Base-by-base conservation (phyloP, 2,329 filamentous ascomycete genomes). In the Claviceps sp. region DNA sequence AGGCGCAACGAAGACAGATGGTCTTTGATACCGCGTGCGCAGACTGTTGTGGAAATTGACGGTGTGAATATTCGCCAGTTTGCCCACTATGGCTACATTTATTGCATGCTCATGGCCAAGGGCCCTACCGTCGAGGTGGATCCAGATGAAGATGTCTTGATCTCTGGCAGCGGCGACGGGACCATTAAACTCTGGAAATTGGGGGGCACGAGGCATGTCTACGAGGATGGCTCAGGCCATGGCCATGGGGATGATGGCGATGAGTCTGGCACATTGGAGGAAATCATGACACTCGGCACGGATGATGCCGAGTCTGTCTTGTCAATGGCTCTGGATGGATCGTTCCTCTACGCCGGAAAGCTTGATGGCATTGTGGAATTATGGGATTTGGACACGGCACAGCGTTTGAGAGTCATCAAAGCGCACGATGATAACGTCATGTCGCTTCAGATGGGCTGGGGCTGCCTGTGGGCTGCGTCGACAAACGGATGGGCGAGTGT, bases 341-440 rank as follows among this genome's bases (percentile, higher is more conserved):
- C 89, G 0, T 94, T 98, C 57, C 75, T 98, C 4, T 98, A 97
- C 63, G 88, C 86, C 53, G 93, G 93, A 46, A 86, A 94, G 59
- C 78, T 89, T 1, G 83, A 87, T 40, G 94, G 93, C 22, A 79
- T 95, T 49, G 81, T 98, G 54, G 91, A 97, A 64, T 80, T 98
- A 11, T 98, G 94, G 91, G 94, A 98, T 64, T 75, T 98, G 14
- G 91, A 97, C 63, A 97, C 93, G 0, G 83, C 85, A 50, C 93
- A 98, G 67, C 83, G 93, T 47, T 76, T 98, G 45, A 79, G 93
- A 52, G 89, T 88, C 17, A 85, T 98, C 62, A 89, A 86, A 62
- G 82, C 85, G 1, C 85, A 89, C 59, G 80, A 79, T 37, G 83
- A 83, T 44, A 88, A 97, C 64, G 80, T 97, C 47, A 88, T 94